phyloP scores from a whole-genome alignment of 768 basidiomycete species.

The Sporobolomyces pararoseus region DNA sequence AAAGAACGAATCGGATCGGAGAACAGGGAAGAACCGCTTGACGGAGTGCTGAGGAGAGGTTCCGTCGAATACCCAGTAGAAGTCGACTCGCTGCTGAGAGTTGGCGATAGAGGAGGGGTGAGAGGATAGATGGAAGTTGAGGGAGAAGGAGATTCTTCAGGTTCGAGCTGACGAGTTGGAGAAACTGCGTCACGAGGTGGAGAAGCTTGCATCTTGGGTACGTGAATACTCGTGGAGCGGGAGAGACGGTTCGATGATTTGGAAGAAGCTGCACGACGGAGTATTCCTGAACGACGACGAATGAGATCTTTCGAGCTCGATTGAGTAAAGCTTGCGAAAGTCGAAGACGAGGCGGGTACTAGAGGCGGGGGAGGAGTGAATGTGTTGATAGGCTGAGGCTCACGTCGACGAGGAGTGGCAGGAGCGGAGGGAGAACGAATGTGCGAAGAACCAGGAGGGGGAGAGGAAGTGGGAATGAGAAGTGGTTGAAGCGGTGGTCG shows the following conservation, averaged over 20 bases:
- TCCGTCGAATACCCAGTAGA: conserved; percentile 6
- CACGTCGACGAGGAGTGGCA: background rate
- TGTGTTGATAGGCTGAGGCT: conserved; percentile 6
- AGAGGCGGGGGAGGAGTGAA: conserved; percentile 16
- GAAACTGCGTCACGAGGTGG: background rate
- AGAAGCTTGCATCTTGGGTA: conserved; percentile 3
- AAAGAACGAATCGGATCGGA: background rate
- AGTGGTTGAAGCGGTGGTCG: background rate
- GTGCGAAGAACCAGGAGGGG: background rate
- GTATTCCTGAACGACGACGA: background rate
- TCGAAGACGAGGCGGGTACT: background rate
- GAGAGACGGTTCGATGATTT: background rate
- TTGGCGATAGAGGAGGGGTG: conserved; percentile 1
- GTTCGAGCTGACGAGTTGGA: background rate
- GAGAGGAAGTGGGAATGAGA: background rate
- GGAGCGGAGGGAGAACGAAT: background rate
- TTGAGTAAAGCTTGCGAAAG: background rate
- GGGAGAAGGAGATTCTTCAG: background rate
- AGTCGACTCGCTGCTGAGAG: conserved; percentile 1
- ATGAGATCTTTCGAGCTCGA: background rate
- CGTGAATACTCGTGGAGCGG: background rate
- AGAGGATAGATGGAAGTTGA: background rate
- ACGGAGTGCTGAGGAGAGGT: background rate
- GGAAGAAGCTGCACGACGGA: conserved; percentile 1
- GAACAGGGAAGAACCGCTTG: background rate